These are phyloP conservation scores for Barnettozyma sucrosica DNA, from an alignment of 805 yeast genomes.

Conservation along the genomic window DNA sequence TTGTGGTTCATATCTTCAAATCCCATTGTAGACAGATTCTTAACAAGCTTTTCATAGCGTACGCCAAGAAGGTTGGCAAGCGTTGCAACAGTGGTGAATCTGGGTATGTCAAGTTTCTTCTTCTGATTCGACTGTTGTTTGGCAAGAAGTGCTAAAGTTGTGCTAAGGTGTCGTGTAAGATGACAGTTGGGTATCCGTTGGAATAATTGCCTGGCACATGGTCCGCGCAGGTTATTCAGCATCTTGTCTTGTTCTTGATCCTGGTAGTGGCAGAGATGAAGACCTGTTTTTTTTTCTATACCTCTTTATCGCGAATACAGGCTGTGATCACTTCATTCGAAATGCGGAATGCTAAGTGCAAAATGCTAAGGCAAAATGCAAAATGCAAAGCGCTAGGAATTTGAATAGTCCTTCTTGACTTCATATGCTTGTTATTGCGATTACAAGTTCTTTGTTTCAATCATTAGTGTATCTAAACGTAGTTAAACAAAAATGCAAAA, in stretches of 20 bases:
- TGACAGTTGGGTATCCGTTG: background rate
- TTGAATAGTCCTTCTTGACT: too few species aligned
- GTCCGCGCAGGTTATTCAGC: background rate
- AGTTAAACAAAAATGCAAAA: conserved; percentile 2
- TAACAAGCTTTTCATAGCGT: conserved; percentile 53
- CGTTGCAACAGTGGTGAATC: conserved; percentile 73
- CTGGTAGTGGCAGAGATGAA: background rate
- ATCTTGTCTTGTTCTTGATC: background rate
- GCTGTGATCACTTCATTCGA: too few species aligned
- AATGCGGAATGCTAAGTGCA: too few species aligned
- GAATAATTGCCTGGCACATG: background rate
- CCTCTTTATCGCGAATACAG: background rate
- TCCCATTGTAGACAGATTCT: conserved; percentile 60
- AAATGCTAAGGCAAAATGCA: too few species aligned
- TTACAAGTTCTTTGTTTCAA: background rate
- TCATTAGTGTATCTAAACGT: conserved; percentile 1
- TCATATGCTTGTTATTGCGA: too few species aligned
- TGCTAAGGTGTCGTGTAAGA: background rate
- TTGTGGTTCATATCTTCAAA: conserved; percentile 64
- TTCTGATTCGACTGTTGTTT: conserved; percentile 5
- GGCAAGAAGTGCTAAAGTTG: background rate
- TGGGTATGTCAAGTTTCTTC: conserved; percentile 46
- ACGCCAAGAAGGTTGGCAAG: conserved; percentile 67
- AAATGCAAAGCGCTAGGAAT: too few species aligned
- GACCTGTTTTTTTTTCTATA: background rate